Conservation (phyloP, 2,329 filamentous ascomycete species). For the Paraphoma sp. region DNA sequence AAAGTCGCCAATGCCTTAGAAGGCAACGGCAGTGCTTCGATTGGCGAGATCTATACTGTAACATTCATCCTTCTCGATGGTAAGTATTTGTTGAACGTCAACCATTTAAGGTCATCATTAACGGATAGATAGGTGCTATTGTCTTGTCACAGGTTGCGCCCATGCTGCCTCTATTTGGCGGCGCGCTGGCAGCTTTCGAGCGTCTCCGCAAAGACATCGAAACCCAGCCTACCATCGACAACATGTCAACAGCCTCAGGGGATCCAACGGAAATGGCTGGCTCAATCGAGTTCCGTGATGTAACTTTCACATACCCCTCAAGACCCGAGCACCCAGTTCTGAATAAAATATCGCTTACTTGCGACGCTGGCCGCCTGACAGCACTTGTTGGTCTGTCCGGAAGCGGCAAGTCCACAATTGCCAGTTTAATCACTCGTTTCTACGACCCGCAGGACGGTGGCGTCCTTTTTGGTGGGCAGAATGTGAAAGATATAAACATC, state of each 20-base stretch:
- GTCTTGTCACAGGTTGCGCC: slow-evolving; percentile 56
- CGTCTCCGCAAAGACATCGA: slow-evolving; percentile 67
- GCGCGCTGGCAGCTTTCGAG: slow-evolving; percentile 61
- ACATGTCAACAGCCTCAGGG: slow-evolving; percentile 33
- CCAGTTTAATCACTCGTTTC: slow-evolving; percentile 45
- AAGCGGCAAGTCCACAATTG: slow-evolving; percentile 52
- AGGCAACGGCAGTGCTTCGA: slow-evolving; percentile 38
- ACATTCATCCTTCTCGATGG: slow-evolving; percentile 63
- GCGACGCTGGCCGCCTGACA: slow-evolving; percentile 49
- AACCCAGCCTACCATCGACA: slow-evolving; percentile 49
- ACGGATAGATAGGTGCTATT: slow-evolving; percentile 46
- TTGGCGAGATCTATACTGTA: slow-evolving; percentile 62
- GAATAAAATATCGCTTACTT: slow-evolving; percentile 44
- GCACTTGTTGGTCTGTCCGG: slow-evolving; percentile 53
- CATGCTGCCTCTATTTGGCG: slow-evolving; percentile 58
- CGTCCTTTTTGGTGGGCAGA: slow-evolving; percentile 61
- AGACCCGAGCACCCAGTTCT: slow-evolving; percentile 49
- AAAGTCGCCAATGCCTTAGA: slow-evolving; percentile 57
- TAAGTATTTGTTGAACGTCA: slow-evolving; percentile 18
- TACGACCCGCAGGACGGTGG: slow-evolving; percentile 61
- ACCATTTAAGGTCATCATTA: not conserved
- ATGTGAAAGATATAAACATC: slow-evolving; percentile 48
- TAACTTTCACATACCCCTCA: slow-evolving; percentile 52
- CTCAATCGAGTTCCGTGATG: slow-evolving; percentile 46
- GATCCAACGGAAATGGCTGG: slow-evolving; percentile 54